Evolutionary conservation across 208 protist genomes (phyloP).

Genomic region (Trichomonas vaginalis): DNA sequence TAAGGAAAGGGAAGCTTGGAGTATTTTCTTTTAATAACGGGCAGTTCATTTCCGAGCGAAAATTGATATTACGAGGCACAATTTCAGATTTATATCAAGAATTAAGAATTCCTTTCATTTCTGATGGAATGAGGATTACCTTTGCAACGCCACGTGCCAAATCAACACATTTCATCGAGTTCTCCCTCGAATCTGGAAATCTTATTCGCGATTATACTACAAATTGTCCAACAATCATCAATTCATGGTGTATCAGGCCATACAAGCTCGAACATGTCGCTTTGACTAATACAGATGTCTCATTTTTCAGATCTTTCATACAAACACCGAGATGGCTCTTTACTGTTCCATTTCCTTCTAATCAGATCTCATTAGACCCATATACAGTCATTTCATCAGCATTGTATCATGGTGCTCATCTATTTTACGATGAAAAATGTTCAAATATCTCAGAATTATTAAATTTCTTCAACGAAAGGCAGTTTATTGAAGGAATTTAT

Average conservation of each 20-base stretch:
- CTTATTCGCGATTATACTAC: neutral
- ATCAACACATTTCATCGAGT: neutral
- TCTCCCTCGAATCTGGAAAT: neutral
- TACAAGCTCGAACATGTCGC: neutral
- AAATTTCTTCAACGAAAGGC: neutral
- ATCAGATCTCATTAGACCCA: no score
- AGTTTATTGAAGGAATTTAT: neutral
- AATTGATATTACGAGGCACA: neutral
- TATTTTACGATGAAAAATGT: neutral
- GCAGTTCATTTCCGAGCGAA: neutral
- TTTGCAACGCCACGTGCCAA: neutral
- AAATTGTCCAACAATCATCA: neutral
- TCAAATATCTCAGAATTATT: neutral
- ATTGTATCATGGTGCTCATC: neutral
- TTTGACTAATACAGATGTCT: neutral
- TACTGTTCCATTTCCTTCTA: neutral
- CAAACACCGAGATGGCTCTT: neutral
- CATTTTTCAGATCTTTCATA: neutral
- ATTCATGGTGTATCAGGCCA: neutral
- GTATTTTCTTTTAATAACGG: neutral
- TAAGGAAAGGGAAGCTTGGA: neutral
- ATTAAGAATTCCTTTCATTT: neutral
- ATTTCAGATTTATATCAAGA: neutral
- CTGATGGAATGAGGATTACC: neutral
- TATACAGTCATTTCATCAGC: neutral